A percentile compares a stretch with the other conserved stretches of the same genome.
These are phyloP conservation scores for Aspergillus nanangensis DNA, from an alignment of 495 filamentous ascomycete species.

Conservation along the genomic window DNA sequence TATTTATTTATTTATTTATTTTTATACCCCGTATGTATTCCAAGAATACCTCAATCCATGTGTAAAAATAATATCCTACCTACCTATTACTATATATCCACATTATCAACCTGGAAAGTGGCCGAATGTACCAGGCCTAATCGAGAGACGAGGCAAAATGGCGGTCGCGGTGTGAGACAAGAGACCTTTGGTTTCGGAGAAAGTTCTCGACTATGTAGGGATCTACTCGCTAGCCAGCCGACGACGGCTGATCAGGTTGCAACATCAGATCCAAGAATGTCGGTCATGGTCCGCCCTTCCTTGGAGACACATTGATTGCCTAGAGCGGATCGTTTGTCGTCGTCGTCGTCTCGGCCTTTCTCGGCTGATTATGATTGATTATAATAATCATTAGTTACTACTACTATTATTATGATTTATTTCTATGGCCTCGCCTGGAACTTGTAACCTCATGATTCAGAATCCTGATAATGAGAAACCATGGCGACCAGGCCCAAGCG, in stretches of 20 bases:
- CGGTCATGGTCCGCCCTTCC: background rate
- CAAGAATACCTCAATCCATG: no score
- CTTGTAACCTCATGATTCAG: no score
- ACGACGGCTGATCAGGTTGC: background rate
- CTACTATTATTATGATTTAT: background rate
- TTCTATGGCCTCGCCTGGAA: no score
- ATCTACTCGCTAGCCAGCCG: conserved; percentile 1
- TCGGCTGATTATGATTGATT: background rate
- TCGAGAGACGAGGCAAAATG: conserved; percentile 10
- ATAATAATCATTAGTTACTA: background rate
- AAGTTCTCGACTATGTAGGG: conserved; percentile 6
- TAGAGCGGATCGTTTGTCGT: background rate
- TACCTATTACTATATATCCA: no score
- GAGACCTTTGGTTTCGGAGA: background rate
- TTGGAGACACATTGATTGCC: no score
- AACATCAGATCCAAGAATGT: background rate
- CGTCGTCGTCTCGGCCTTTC: background rate
- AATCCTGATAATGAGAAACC: background rate
- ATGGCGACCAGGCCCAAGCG: conserved; percentile 16
- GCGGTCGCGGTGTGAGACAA: conserved; percentile 15
- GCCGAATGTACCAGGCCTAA: conserved; percentile 9
- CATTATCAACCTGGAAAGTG: no score
- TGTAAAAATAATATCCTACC: no score
- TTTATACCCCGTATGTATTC: no score
- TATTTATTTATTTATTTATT: no score